Conservation (phyloP, 2,329 filamentous ascomycete species). For the Neofusicoccum cordaticola region DNA sequence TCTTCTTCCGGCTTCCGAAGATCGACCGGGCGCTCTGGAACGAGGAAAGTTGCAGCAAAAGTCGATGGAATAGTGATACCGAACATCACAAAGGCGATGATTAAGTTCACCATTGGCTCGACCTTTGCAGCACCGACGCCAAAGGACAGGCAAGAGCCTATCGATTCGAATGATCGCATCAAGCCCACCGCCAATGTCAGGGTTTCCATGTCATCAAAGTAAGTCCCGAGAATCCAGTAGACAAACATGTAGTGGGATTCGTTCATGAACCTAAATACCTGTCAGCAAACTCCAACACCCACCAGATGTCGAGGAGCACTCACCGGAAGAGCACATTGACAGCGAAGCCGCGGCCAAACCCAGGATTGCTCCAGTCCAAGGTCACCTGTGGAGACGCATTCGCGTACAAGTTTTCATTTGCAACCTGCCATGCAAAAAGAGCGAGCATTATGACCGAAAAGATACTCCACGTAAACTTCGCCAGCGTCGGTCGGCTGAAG, state of each 20-base stretch:
- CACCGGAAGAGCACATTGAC: constrained; percentile 49
- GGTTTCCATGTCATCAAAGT: constrained; percentile 52
- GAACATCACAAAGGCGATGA: constrained; percentile 51
- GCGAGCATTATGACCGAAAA: constrained; percentile 49
- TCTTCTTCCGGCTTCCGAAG: neutral
- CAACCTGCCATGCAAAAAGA: constrained; percentile 45
- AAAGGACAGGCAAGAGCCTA: constrained; percentile 48
- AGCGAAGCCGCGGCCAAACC: constrained; percentile 49
- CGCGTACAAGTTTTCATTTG: neutral
- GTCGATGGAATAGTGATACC: constrained; percentile 35
- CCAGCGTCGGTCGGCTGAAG: constrained; percentile 27
- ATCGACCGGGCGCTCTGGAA: neutral
- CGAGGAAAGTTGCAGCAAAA: constrained; percentile 22
- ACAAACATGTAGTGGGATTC: constrained; percentile 2
- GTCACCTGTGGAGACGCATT: constrained; percentile 25
- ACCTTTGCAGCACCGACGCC: constrained; percentile 49
- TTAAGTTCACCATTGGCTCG: constrained; percentile 48
- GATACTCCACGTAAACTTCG: constrained; percentile 35
- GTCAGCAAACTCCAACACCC: neutral
- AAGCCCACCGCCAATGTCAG: constrained; percentile 49
- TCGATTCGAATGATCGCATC: constrained; percentile 49
- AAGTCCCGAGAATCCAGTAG: constrained; percentile 49
- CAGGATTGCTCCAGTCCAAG: constrained; percentile 46
- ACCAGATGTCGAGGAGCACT: neutral
- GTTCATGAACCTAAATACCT: neutral